These are phyloP conservation scores for Cystoderma amianthinum DNA, from an alignment of 768 basidiomycete genomes.

Conservation along the genomic window DNA sequence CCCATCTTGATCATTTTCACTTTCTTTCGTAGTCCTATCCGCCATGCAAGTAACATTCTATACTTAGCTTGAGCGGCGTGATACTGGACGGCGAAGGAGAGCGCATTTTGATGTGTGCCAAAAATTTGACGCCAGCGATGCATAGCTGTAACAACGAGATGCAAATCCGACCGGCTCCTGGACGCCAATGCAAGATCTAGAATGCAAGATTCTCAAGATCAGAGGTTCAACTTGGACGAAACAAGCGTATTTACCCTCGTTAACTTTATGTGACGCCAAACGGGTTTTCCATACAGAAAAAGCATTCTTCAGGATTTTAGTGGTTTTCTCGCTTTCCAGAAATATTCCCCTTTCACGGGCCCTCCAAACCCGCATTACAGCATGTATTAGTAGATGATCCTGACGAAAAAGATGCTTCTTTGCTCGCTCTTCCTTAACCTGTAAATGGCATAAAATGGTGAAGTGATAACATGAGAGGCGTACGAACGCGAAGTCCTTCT, in stretches of 20 bases:
- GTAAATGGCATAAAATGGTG: not conserved
- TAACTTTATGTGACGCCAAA: slow-evolving; percentile 26
- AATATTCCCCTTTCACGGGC: slow-evolving; percentile 57
- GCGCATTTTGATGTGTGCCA: slow-evolving; percentile 37
- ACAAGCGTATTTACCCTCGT: slow-evolving; percentile 33
- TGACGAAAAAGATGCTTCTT: slow-evolving; percentile 49
- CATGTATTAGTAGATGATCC: slow-evolving; percentile 51
- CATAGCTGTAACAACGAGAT: slow-evolving; percentile 25
- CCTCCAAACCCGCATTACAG: slow-evolving; percentile 59
- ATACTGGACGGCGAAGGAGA: slow-evolving; percentile 41
- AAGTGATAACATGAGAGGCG: slow-evolving; percentile 17
- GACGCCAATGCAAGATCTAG: slow-evolving; percentile 48
- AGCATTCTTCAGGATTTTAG: slow-evolving; percentile 35
- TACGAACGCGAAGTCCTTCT: slow-evolving; percentile 46
- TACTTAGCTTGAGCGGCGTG: slow-evolving; percentile 32
- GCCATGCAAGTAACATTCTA: slow-evolving; percentile 46
- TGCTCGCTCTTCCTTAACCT: slow-evolving; percentile 54
- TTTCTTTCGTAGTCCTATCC: slow-evolving; percentile 41
- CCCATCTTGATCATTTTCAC: slow-evolving; percentile 48
- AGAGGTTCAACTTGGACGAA: slow-evolving; percentile 5
- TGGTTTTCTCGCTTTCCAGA: slow-evolving; percentile 43
- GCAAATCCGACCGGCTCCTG: slow-evolving; percentile 34
- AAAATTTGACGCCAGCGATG: slow-evolving; percentile 38
- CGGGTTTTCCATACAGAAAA: slow-evolving; percentile 47
- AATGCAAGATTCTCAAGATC: slow-evolving; percentile 4